Evolutionary conservation across 1,284 basidiomycete species (phyloP).

Genomic region (Ganoderma multipileum): DNA sequence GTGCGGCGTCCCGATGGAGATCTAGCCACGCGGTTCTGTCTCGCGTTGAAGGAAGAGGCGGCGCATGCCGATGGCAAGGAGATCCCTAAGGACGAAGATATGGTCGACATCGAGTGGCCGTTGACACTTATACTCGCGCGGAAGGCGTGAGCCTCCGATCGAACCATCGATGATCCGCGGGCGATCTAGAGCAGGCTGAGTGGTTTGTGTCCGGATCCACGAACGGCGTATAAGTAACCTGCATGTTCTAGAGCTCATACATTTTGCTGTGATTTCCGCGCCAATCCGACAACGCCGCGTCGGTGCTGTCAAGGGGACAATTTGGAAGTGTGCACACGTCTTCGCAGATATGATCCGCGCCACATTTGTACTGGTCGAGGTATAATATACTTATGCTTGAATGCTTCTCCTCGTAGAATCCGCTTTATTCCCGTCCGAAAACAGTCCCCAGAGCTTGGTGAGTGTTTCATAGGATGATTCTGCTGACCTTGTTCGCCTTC

Average conservation of each 20-base stretch:
- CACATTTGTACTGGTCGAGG: neutral
- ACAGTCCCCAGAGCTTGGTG: neutral
- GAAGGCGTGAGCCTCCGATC: constrained; percentile 26
- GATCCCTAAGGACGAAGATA: constrained; percentile 48
- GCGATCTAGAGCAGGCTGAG: neutral
- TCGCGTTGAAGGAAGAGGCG: constrained; percentile 53
- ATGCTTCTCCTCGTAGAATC: neutral
- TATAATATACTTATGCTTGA: neutral
- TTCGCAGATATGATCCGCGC: neutral
- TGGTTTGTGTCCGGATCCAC: neutral
- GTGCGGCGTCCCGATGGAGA: constrained; percentile 56
- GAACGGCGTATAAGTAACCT: neutral
- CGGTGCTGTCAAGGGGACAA: neutral
- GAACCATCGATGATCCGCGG: neutral
- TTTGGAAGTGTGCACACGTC: neutral
- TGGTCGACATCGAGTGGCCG: constrained; percentile 76
- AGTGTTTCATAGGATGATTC: constrained; percentile 3
- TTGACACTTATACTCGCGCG: constrained; percentile 67
- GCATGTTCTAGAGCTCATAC: neutral
- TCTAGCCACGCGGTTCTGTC: constrained; percentile 69
- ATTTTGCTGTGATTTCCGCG: neutral
- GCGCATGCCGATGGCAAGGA: constrained; percentile 44
- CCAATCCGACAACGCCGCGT: neutral
- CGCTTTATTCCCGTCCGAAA: neutral
- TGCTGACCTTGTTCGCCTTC: neutral